Evolutionary conservation across 1,284 basidiomycete genomes (phyloP), one percentile per base, ranked within the genome.

Genomic region (Schizophyllum amplum): DNA sequence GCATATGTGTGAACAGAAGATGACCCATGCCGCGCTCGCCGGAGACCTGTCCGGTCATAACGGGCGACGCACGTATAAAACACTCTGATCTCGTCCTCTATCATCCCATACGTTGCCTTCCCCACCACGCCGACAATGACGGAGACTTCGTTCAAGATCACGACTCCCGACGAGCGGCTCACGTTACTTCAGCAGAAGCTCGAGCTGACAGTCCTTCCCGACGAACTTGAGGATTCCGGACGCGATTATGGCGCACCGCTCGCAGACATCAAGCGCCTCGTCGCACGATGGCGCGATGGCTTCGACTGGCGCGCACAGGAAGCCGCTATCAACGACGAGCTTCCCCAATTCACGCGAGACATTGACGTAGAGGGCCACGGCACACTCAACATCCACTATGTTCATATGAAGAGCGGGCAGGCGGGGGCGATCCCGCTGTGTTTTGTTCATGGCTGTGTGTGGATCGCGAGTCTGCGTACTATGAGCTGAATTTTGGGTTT

Each of bases 391-490:
- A 66, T 82, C 4, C 79, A 83, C 60, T 82, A 78, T 57, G 71
- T 82, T 5, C 78, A 83, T 63, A 69, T 77, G 68, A 68, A 67
- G 61, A 80, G 79, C 62, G 56, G 57, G 20, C 62, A 69, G 4
- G 63, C 66, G 55, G 65, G 67, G 21, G 79, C 80, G 0, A 74
- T 82, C 25, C 80, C 80, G 4, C 62, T 82, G 24, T 63, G 81
- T 5, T 81, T 81, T 59, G 73, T 79, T 13, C 80, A 82, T 63
- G 79, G 79, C 21, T 82, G 79, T 79, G 58, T 60, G 75, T 72
- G 3, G 24, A 4, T 11, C 24, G 57, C 11, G 17, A 17, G 24
- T 47, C 50, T 57, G 54, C 23, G 50, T 57, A 6, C 21, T 24
- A 51, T 21, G 24, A 46, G 26, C 47, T 7, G 42, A 46, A 9